Base-by-base conservation (phyloP, 179 eudicot species). In the Vitellaria paradoxa region DNA sequence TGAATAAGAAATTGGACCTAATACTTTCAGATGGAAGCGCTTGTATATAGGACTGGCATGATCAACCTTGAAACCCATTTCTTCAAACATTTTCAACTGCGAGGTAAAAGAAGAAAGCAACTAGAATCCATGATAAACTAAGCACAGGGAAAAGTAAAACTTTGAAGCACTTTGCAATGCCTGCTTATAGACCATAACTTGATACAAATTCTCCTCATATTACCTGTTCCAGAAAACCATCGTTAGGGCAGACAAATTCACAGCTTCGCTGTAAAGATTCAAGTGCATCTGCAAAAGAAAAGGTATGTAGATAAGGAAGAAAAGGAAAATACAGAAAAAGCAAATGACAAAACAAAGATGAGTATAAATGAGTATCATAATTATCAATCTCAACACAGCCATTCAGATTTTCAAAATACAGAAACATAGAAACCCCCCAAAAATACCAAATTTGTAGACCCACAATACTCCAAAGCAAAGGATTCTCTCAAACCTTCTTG, bases 221-320 rank as follows among this genome's bases (percentile, higher is more conserved):
- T 83, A 93, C 98, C 98, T 96, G 99, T 64, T 96, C 99, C 77
- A 93, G 74, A 82, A 96, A 96, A 53, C 97, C 96, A 84, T 96
- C 99, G 77, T 96, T 96, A 62, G 99, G 99, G 82, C 94, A 89
- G 69, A 88, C 94, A 78, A 82, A 89, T 78, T 91, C 94, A 77
- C 89, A 89, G 86, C 98, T 85, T 81, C 89, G 82, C 74, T 90
- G 80, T 77, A 96, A 84, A 49, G 97, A 88, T 79, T 90, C 93
- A 73, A 96, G 85, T 17, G 97, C 99, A 90, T 81, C 99, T 96
- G 92, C 45, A 76, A 81, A 49, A 71, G 72, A 20, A 60, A 68
- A 79, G 70, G 76, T 42, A 42, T 4, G 5, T 42, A 42, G 45
- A 42, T 42, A 42, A 5, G 45, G 6, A 42, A 42, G 6, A 42